Evolutionary conservation across 1,139 yeast genomes (phyloP).

Genomic region (Yamadazyma aaseri): DNA sequence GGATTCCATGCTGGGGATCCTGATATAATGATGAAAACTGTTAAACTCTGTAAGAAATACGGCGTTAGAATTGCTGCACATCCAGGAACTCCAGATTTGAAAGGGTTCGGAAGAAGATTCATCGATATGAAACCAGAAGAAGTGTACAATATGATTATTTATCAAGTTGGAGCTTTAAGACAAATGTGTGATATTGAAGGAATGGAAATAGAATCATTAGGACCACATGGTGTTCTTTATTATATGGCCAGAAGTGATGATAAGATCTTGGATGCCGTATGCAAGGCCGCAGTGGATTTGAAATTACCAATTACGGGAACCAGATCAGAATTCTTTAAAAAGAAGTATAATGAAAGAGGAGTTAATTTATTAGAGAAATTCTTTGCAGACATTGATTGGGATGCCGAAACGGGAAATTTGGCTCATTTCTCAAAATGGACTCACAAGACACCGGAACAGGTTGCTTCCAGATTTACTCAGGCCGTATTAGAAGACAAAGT

Average conservation of each 20-base stretch:
- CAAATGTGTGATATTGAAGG: conserved; percentile 32
- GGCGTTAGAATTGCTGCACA: conserved; percentile 32
- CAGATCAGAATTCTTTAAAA: conserved; percentile 31
- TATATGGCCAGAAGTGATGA: conserved; percentile 29
- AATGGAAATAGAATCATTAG: conserved; percentile 24
- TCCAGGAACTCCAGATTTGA: conserved; percentile 31
- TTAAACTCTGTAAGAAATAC: conserved; percentile 25
- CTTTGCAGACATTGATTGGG: conserved; percentile 31
- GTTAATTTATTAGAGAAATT: conserved; percentile 24
- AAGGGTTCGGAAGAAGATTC: conserved; percentile 32
- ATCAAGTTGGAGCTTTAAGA: conserved; percentile 34
- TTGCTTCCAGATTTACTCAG: conserved; percentile 19
- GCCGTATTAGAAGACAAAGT: conserved; percentile 19
- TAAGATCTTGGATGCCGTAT: conserved; percentile 28
- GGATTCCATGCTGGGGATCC: conserved; percentile 36
- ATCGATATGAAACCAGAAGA: conserved; percentile 31
- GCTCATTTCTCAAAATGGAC: conserved; percentile 15
- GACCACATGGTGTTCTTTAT: conserved; percentile 33
- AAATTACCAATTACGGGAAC: conserved; percentile 28
- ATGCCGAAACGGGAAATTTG: conserved; percentile 12
- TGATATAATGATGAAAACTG: conserved; percentile 27
- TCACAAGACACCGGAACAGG: conserved; percentile 21
- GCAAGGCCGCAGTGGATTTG: conserved; percentile 27
- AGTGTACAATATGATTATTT: conserved; percentile 26
- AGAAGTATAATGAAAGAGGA: conserved; percentile 27